A percentile compares a stretch with the other conserved stretches of the same genome.
These are phyloP conservation scores for Edaphochlamys debaryana DNA, from an alignment of 139 green algal species.

Conservation along the genomic window DNA sequence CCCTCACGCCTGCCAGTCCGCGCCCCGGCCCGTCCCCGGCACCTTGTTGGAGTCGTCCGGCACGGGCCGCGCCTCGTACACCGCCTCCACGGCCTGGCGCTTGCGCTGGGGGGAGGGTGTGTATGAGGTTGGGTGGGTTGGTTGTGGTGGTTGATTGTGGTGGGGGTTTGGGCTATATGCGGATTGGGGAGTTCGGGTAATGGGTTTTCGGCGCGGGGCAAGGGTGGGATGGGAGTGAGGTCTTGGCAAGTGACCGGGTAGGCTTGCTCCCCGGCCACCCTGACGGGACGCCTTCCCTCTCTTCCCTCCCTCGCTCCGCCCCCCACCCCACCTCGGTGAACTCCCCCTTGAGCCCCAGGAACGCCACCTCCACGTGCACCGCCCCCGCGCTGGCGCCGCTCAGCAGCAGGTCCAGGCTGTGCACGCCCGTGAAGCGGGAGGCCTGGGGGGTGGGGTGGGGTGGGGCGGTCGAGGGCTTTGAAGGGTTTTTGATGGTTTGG, in stretches of 20 bases:
- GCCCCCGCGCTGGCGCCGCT: conserved; percentile 67
- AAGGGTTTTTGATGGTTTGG: no score
- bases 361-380: conserved; percentile 75
- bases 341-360: conserved; percentile 88
- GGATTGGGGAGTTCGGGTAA: no score
- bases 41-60: conserved; percentile 67
- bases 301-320: no score
- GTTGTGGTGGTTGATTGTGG: not conserved
- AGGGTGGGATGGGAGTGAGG: no score
- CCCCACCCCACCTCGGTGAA: conserved; percentile 70
- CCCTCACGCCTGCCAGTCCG: conserved; percentile 12
- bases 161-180: no score
- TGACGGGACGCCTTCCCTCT: no score
- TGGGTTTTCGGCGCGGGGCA: no score
- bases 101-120: conserved; percentile 60
- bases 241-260: no score
- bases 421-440: conserved; percentile 86
- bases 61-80: conserved; percentile 85
- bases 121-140: not conserved
- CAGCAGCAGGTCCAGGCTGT: conserved; percentile 84
- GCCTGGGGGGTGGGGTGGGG: conserved; percentile 56
- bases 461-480: not conserved
- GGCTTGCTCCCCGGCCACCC: no score
- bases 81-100: conserved; percentile 80
- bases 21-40: conserved; percentile 42